Evolutionary conservation across 345 rosid species (phyloP).

Genomic region (Populus alba): DNA sequence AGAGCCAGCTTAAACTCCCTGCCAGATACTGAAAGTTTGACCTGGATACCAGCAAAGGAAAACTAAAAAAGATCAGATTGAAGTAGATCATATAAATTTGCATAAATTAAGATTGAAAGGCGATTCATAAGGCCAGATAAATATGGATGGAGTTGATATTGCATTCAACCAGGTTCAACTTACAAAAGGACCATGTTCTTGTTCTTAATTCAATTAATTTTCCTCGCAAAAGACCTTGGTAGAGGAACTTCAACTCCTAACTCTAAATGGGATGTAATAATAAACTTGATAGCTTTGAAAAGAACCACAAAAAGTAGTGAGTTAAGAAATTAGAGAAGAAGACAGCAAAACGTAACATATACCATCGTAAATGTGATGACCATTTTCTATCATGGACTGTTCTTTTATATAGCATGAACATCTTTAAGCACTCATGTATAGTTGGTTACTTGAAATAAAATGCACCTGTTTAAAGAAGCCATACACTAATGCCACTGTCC

Average conservation of each 20-base stretch:
- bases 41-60: conserved; percentile 44
- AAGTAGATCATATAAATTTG: background rate
- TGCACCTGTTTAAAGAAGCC: conserved; percentile 94
- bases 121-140: background rate
- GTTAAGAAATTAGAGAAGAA: background rate
- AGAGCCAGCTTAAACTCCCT: conserved; percentile 66
- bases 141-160: background rate
- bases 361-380: background rate
- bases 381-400: background rate
- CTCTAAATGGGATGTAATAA: background rate
- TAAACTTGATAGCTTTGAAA: background rate
- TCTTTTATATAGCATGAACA: background rate
- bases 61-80: background rate
- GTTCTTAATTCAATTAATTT: background rate
- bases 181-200: background rate
- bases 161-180: background rate
- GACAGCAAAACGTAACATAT: background rate
- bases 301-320: background rate
- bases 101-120: background rate
- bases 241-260: conserved; percentile 1
- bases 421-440: background rate
- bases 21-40: conserved; percentile 57
- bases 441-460: background rate
- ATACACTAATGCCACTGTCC: conserved; percentile 93
- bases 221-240: background rate